Evolutionary conservation across 352 stramenopile species (phyloP).

Genomic region (Pythium oligandrum): DNA sequence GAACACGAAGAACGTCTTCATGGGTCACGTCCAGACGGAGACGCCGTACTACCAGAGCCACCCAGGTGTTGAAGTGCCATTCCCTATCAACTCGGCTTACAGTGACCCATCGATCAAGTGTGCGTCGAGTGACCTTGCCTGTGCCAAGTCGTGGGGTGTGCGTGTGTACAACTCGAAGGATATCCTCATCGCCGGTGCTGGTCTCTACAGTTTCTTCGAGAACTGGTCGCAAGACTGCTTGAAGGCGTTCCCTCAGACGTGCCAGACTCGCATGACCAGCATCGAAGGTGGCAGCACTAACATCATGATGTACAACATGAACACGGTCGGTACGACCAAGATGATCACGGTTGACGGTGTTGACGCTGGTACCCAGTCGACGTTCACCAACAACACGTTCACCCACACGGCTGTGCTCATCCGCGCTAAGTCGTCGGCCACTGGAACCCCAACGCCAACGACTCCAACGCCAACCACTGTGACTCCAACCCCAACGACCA

Average conservation of each 20-base stretch:
- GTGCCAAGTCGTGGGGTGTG: background rate
- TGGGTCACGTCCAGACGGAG: background rate
- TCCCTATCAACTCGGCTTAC: background rate
- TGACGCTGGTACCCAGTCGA: conserved; percentile 1
- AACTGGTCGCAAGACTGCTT: conserved; percentile 5
- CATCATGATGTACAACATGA: conserved; percentile 2
- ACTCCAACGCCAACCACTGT: too few species aligned
- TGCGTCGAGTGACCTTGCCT: background rate
- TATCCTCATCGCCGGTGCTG: background rate
- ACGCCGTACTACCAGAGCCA: background rate
- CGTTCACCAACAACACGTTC: conserved; percentile 1
- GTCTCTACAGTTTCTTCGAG: conserved; percentile 5
- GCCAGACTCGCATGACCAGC: conserved; percentile 2
- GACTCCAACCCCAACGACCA: too few species aligned
- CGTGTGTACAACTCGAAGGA: background rate
- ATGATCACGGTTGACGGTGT: conserved; percentile 1
- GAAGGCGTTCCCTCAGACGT: conserved; percentile 1
- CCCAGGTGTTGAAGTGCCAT: background rate
- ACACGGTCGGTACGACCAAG: conserved; percentile 1
- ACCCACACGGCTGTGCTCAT: conserved; percentile 1
- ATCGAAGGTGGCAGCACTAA: conserved; percentile 1
- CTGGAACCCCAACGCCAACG: too few species aligned
- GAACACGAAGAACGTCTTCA: background rate
- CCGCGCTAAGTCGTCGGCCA: background rate
- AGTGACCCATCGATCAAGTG: background rate